These are phyloP conservation scores for Onygena corvina DNA, from an alignment of 2,329 filamentous ascomycete genomes.

Conservation along the genomic window DNA sequence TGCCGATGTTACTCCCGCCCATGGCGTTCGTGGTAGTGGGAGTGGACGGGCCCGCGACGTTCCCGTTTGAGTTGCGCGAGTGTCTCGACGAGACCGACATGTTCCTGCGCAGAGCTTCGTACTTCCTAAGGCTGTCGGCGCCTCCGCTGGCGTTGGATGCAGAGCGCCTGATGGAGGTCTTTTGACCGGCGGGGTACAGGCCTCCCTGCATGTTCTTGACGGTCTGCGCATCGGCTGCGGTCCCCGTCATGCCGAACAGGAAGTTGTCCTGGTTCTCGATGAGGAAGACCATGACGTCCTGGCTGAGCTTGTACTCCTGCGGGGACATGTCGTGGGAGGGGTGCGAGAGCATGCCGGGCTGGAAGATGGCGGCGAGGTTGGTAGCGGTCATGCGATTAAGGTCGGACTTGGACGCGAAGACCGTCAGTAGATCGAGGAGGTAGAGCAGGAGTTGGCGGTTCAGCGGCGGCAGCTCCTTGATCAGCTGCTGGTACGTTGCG, in stretches of 20 bases:
- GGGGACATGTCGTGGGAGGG: constrained; percentile 92
- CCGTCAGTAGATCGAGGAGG: constrained; percentile 86
- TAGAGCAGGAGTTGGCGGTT: constrained; percentile 92
- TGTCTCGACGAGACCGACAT: constrained; percentile 85
- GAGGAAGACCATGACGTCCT: constrained; percentile 92
- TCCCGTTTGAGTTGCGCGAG: constrained; percentile 58
- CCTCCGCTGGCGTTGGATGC: constrained; percentile 80
- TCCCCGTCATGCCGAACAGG: constrained; percentile 94
- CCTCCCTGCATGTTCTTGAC: constrained; percentile 59
- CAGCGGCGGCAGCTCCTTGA: constrained; percentile 81
- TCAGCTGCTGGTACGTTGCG: constrained; percentile 70
- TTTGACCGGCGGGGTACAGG: constrained; percentile 32
- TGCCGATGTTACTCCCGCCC: constrained; percentile 38
- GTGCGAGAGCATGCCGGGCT: constrained; percentile 90
- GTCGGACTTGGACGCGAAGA: constrained; percentile 93
- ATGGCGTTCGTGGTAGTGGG: constrained; percentile 41
- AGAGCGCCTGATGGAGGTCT: constrained; percentile 51
- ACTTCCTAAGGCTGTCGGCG: constrained; percentile 72
- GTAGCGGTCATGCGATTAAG: constrained; percentile 93
- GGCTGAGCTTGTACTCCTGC: constrained; percentile 83
- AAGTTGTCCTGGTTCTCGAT: constrained; percentile 99
- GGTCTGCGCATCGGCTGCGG: constrained; percentile 80
- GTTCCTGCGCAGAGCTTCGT: constrained; percentile 63
- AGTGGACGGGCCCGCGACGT: constrained; percentile 53
- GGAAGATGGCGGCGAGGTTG: constrained; percentile 93